Conservation (phyloP, 2,329 filamentous ascomycete species). For the Penicillium sp. region DNA sequence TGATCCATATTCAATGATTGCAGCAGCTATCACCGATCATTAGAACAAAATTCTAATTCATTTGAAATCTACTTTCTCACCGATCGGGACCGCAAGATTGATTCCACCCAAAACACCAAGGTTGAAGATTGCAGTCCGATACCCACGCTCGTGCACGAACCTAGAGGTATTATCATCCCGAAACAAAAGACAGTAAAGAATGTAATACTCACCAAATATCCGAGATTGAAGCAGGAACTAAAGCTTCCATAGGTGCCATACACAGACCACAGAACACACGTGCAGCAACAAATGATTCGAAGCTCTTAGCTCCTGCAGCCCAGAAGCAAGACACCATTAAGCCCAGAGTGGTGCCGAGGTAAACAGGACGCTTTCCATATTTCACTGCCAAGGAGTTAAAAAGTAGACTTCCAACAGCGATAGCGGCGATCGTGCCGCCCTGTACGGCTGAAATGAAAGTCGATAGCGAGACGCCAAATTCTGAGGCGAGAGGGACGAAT, state of each 20-base stretch:
- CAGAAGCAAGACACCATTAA: slow-evolving; percentile 38
- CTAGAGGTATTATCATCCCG: neutral
- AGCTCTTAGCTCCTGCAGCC: slow-evolving; percentile 32
- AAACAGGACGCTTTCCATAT: slow-evolving; percentile 39
- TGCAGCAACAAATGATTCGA: slow-evolving; percentile 31
- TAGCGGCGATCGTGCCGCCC: slow-evolving; percentile 35
- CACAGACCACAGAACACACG: slow-evolving; percentile 37
- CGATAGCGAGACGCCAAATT: slow-evolving; percentile 32
- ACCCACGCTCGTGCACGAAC: slow-evolving; percentile 46
- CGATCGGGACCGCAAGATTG: slow-evolving; percentile 42
- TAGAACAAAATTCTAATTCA: neutral
- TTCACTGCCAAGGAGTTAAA: slow-evolving; percentile 40
- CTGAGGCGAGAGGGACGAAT: slow-evolving; percentile 33
- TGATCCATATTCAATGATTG: slow-evolving; percentile 39
- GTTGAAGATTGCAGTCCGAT: slow-evolving; percentile 43
- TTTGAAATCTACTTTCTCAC: slow-evolving; percentile 20
- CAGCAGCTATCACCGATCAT: slow-evolving; percentile 29
- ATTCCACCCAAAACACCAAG: slow-evolving; percentile 44
- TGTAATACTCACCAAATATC: slow-evolving; percentile 35
- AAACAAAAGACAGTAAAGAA: neutral
- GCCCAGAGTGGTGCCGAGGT: slow-evolving; percentile 34
- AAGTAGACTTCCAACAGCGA: slow-evolving; percentile 37
- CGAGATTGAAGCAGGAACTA: slow-evolving; percentile 42
- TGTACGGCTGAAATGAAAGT: slow-evolving; percentile 38
- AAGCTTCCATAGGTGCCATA: slow-evolving; percentile 42